A percentile compares a stretch with the other conserved stretches of the same genome.
phyloP scores from a whole-genome alignment of 2,329 filamentous ascomycete genomes.

The Beauveria rudraprayagi region DNA sequence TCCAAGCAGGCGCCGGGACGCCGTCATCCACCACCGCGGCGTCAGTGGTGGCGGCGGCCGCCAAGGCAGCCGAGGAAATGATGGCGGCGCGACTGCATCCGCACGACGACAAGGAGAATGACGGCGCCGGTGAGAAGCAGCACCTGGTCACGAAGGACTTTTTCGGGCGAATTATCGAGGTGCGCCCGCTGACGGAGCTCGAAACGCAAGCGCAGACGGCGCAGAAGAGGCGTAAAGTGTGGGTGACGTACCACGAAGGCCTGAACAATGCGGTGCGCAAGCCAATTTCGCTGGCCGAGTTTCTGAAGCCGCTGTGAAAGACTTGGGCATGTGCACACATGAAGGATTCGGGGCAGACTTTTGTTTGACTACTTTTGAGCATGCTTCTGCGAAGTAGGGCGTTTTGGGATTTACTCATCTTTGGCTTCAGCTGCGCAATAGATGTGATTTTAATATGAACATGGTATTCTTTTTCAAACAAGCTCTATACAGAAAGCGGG shows the following conservation, averaged over 20 bases:
- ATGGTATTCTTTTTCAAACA: neutral
- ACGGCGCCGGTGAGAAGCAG: conserved; percentile 24
- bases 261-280: conserved; percentile 89
- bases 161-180: conserved; percentile 65
- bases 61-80: conserved; percentile 30
- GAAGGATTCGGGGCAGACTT: neutral
- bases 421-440: neutral
- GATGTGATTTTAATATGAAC: neutral
- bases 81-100: conserved; percentile 22
- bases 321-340: neutral
- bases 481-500: neutral
- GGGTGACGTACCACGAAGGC: conserved; percentile 86
- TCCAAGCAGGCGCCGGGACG: conserved; percentile 34
- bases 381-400: neutral
- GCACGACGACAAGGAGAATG: conserved; percentile 25
- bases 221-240: conserved; percentile 55
- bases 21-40: neutral
- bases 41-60: conserved; percentile 11
- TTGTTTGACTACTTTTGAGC: neutral
- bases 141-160: conserved; percentile 65
- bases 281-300: conserved; percentile 71
- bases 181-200: conserved; percentile 29
- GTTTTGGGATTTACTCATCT: neutral
- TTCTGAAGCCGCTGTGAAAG: conserved; percentile 56
- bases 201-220: conserved; percentile 32